Conservation (phyloP, 345 rosid species). For the Pistacia atlantica region DNA sequence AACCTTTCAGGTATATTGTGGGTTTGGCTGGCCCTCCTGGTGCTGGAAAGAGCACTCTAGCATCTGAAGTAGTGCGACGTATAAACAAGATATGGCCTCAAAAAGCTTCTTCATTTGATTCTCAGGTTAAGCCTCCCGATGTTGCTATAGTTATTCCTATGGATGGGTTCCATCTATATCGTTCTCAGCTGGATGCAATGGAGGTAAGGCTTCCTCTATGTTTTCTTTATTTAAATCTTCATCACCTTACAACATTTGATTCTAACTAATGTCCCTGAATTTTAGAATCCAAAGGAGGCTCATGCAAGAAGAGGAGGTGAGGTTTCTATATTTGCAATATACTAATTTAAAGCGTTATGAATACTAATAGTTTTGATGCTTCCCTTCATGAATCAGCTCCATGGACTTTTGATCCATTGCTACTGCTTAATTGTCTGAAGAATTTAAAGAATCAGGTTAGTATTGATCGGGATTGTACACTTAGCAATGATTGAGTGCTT, state of each 20-base stretch:
- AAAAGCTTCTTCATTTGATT: conserved; percentile 62
- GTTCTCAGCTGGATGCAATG: conserved; percentile 91
- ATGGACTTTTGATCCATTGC: conserved; percentile 81
- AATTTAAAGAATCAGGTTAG: conserved; percentile 75
- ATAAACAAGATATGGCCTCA: conserved; percentile 73
- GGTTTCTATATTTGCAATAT: conserved; percentile 27
- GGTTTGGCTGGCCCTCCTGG: conserved; percentile 98
- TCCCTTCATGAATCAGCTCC: conserved; percentile 63
- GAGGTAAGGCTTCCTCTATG: conserved; percentile 54
- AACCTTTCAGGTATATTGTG: conserved; percentile 61
- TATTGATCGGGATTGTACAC: conserved; percentile 13
- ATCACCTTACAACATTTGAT: conserved; percentile 4
- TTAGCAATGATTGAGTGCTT: neutral
- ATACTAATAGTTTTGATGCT: conserved; percentile 21
- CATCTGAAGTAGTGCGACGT: conserved; percentile 68
- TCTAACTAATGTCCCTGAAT: conserved; percentile 15
- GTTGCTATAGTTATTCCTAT: conserved; percentile 84
- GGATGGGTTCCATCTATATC: conserved; percentile 95
- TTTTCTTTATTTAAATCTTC: neutral
- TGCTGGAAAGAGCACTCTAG: conserved; percentile 90
- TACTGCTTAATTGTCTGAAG: conserved; percentile 68
- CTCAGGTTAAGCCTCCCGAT: conserved; percentile 66
- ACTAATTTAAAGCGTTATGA: conserved; percentile 13
- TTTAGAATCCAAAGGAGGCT: conserved; percentile 88
- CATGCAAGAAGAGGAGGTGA: conserved; percentile 98